Conservation (phyloP, 306 rosid genomes). For the Inga leiocalycina region DNA sequence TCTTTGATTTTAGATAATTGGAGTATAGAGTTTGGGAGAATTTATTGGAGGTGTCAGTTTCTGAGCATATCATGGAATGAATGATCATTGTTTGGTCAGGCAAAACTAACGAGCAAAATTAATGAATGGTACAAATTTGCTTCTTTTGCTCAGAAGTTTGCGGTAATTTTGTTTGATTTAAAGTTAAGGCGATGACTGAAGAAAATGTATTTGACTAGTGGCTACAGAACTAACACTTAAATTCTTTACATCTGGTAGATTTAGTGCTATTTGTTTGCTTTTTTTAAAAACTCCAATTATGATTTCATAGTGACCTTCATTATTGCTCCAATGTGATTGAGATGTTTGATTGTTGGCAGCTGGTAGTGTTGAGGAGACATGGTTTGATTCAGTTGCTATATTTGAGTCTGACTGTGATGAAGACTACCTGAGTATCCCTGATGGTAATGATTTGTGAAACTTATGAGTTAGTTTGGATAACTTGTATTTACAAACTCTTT, state of each 20-base stretch:
- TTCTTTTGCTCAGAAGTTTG: slow-evolving; percentile 15
- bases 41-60: neutral
- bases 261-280: neutral
- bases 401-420: slow-evolving; percentile 94
- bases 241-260: neutral
- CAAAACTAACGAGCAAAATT: neutral
- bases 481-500: neutral
- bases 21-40: neutral
- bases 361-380: slow-evolving; percentile 70
- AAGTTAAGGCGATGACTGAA: neutral
- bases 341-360: slow-evolving; percentile 35
- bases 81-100: slow-evolving; percentile 1
- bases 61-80: slow-evolving; percentile 17
- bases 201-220: neutral
- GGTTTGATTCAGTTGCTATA: slow-evolving; percentile 76
- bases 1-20: slow-evolving; percentile 12
- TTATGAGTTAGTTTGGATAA: slow-evolving; percentile 11
- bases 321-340: slow-evolving; percentile 9
- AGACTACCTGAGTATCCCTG: slow-evolving; percentile 82
- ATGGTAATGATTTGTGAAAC: slow-evolving; percentile 52
- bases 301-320: slow-evolving; percentile 27
- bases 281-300: slow-evolving; percentile 8
- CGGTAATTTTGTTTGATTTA: slow-evolving; percentile 3
- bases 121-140: slow-evolving; percentile 3
- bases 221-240: neutral